Evolutionary conservation across 441 rosid species (phyloP).

Genomic region (Kokia cookei): DNA sequence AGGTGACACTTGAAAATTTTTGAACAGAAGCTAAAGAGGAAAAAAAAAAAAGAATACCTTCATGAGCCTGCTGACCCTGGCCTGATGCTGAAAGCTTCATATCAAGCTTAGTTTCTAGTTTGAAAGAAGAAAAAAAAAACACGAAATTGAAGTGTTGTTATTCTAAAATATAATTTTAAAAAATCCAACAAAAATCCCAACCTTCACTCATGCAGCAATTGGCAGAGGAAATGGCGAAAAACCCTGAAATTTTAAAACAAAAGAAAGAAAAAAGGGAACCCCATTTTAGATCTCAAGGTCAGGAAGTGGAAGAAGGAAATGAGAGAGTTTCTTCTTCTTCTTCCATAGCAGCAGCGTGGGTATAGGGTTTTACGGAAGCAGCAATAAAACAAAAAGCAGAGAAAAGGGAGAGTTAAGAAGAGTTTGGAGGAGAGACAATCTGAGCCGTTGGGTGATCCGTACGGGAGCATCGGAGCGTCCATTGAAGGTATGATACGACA

Average conservation of each 20-base stretch:
- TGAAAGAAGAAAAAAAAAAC: background rate
- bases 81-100: constrained; percentile 74
- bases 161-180: background rate
- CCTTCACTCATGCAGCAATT: background rate
- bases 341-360: background rate
- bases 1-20: background rate
- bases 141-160: background rate
- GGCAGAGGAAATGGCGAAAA: background rate
- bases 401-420: background rate
- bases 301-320: background rate
- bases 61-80: constrained; percentile 60
- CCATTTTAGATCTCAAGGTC: background rate
- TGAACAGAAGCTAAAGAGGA: background rate
- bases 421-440: background rate
- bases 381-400: background rate
- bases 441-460: background rate
- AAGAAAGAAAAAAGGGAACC: background rate
- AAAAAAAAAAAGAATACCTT: constrained; percentile 28
- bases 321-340: constrained; percentile 1
- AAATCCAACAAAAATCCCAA: background rate
- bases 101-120: constrained; percentile 14
- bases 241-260: background rate
- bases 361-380: background rate
- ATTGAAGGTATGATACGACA: background rate
- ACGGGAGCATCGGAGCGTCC: constrained; percentile 2